Evolutionary conservation across 768 basidiomycete species (phyloP).

Genomic region (Rhodotorula taiwanensis): DNA sequence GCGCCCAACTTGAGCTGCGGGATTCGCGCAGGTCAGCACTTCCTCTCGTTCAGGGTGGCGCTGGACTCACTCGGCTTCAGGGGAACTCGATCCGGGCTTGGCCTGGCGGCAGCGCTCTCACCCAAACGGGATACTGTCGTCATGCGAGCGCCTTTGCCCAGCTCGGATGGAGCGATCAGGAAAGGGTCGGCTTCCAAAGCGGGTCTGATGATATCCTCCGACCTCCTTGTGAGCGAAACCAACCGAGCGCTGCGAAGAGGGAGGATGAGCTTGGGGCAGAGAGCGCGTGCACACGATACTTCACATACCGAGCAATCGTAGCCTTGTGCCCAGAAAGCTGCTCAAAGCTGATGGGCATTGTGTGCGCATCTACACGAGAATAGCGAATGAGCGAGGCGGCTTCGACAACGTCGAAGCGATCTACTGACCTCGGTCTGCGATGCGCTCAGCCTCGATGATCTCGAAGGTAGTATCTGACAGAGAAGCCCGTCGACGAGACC

Average conservation of each 20-base stretch:
- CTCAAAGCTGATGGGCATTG: constrained; percentile 1
- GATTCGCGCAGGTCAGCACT: too few relatives aligned
- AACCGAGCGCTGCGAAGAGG: constrained; percentile 11
- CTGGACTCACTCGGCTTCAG: too few relatives aligned
- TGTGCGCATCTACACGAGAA: neutral
- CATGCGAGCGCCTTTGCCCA: too few relatives aligned
- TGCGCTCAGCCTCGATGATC: neutral
- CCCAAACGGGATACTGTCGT: too few relatives aligned
- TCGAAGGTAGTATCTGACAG: constrained; percentile 2
- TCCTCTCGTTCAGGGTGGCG: too few relatives aligned
- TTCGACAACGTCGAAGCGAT: too few relatives aligned
- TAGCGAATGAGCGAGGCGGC: too few relatives aligned
- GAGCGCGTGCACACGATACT: neutral
- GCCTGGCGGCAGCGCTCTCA: too few relatives aligned
- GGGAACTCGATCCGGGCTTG: too few relatives aligned
- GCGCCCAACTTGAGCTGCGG: too few relatives aligned
- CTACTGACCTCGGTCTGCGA: neutral
- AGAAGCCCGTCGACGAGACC: constrained; percentile 1
- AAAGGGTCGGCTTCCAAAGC: constrained; percentile 1
- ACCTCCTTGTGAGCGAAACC: constrained; percentile 7
- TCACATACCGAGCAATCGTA: neutral
- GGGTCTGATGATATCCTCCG: constrained; percentile 15
- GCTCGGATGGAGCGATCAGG: neutral
- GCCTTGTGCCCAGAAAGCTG: neutral
- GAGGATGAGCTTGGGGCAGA: neutral